Base-by-base conservation (phyloP, 495 filamentous ascomycete genomes). In the Pyrenula aspistea region DNA sequence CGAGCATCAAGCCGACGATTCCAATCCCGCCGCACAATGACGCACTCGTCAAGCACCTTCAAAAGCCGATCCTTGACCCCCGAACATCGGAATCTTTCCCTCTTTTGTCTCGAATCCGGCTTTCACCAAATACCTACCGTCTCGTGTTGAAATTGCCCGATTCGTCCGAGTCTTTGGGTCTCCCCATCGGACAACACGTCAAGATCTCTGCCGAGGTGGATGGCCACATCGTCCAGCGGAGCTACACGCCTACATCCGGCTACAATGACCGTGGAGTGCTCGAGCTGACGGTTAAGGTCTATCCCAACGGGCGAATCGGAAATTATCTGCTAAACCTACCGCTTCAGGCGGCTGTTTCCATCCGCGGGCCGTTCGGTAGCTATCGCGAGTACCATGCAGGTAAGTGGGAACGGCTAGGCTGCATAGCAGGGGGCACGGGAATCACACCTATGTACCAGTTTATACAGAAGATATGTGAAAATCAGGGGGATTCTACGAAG, bases 381-480 rank as follows among this genome's bases (percentile, higher is more conserved):
- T 74, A 77, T 70, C 61, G 66, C 12, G n/a, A n/a, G n/a, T 76
- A 78, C 52, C 59, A 55, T 11, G 67, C 63, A 23, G 66, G 63
- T 15, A 63, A 68, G 10, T 67, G 64, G 55, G 65, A 67, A 53
- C 62, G 63, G 24, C 68, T 80, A 25, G 70, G 75, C 15, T 72
- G 79, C 66, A 61, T 81, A 12, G 78, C 75, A 2, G 78, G 78
- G 51, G 79, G 79, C 2, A 77, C 78, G 0, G 79, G 79, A 10
- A 80, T 83, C 52, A 83, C 79, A 23, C 80, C 79, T 11, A 78
- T 79, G 73, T 81, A 71, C 64, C 76, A 76, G 57, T 59, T 81
- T 21, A 72, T 80, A 56, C 72, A 73, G 19, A 73, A 73, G 25
- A 80, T 82, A 25, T 74, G 75, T 59, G 71, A 78, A 57, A 71